Conservation (phyloP, 164 flowering plant species). For the Piper longum region DNA sequence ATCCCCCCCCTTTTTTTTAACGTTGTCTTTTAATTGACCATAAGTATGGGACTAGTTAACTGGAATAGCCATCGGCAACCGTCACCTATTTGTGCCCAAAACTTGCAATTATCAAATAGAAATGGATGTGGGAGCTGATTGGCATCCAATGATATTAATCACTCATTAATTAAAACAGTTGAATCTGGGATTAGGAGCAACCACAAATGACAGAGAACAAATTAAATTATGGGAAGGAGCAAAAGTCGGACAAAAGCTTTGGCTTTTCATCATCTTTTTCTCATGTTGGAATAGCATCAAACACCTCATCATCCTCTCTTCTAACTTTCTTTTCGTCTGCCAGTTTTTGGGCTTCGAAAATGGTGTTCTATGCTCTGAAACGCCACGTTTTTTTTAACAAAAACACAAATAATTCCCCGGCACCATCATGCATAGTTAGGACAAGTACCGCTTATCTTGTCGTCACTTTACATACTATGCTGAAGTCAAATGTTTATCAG, state of each 20-base stretch:
- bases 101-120: neutral
- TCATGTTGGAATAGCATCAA: neutral
- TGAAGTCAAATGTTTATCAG: neutral
- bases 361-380: neutral
- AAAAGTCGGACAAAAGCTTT: constrained; percentile 4
- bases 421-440: neutral
- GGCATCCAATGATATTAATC: neutral
- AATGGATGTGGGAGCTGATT: neutral
- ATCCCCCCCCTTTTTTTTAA: too few relatives aligned
- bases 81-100: neutral
- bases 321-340: neutral
- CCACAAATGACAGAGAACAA: neutral
- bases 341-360: neutral
- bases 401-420: neutral
- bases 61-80: neutral
- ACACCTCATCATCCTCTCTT: constrained; percentile 2
- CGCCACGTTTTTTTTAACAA: neutral
- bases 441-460: neutral
- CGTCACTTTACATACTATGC: neutral
- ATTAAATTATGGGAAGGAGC: neutral
- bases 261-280: constrained; percentile 3
- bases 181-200: neutral
- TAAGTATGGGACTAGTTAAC: too few relatives aligned
- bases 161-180: neutral
- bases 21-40: too few relatives aligned